A percentile compares a stretch with the other conserved stretches of the same genome.
These are phyloP conservation scores for Suillus decipiens DNA, from an alignment of 768 basidiomycete species.

Conservation along the genomic window DNA sequence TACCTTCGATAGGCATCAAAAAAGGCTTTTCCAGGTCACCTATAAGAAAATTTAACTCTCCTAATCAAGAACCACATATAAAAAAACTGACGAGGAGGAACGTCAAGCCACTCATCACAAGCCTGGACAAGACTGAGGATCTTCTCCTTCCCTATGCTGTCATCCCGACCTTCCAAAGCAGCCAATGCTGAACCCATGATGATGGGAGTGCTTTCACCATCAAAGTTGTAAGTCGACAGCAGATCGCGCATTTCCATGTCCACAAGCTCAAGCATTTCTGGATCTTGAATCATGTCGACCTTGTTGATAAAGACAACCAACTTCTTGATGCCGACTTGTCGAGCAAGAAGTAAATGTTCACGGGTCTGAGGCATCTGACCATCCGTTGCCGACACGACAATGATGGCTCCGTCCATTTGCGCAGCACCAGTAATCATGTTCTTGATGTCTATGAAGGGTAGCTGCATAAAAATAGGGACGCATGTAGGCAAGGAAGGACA, in stretches of 20 bases:
- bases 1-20: constrained; percentile 91
- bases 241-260: constrained; percentile 99
- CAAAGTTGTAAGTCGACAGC: constrained; percentile 87
- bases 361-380: constrained; percentile 99
- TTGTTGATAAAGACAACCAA: constrained; percentile 99
- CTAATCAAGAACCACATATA: constrained; percentile 6
- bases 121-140: constrained; percentile 80
- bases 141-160: constrained; percentile 77
- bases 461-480: constrained; percentile 11
- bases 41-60: constrained; percentile 28
- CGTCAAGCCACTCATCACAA: constrained; percentile 93
- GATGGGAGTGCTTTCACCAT: constrained; percentile 98
- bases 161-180: constrained; percentile 85
- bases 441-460: constrained; percentile 68
- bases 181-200: constrained; percentile 96
- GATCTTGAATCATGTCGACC: constrained; percentile 93
- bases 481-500: constrained; percentile 29
- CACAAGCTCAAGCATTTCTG: constrained; percentile 98
- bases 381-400: constrained; percentile 97
- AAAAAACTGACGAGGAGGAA: constrained; percentile 74
- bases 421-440: constrained; percentile 99
- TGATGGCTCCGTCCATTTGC: constrained; percentile 95
- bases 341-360: constrained; percentile 95
- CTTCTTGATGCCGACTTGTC: constrained; percentile 97
- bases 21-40: constrained; percentile 98